Evolutionary conservation across 2,329 filamentous ascomycete genomes (phyloP).

Genomic region (Phoma sp.): DNA sequence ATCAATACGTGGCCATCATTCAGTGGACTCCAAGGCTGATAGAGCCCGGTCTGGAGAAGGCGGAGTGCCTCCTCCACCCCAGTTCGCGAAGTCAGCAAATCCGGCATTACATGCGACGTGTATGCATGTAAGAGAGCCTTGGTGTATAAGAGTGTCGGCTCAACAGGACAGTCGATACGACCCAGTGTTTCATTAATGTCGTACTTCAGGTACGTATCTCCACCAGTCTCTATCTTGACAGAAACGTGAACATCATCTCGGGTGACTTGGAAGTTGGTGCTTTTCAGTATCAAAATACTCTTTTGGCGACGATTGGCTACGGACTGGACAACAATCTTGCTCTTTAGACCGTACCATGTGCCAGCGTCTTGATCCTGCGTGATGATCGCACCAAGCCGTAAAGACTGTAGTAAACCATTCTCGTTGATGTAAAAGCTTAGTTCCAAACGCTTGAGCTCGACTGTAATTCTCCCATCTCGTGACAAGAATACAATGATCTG

Average conservation of each 20-base stretch:
- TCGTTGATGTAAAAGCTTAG: conserved; percentile 62
- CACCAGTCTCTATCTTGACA: conserved; percentile 48
- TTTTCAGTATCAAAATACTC: conserved; percentile 51
- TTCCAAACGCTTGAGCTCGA: conserved; percentile 63
- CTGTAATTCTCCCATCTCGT: conserved; percentile 35
- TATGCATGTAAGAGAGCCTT: conserved; percentile 68
- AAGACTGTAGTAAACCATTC: conserved; percentile 54
- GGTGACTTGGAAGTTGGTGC: neutral
- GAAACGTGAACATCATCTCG: conserved; percentile 52
- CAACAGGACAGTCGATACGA: conserved; percentile 64
- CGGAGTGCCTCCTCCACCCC: conserved; percentile 67
- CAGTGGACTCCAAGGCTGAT: conserved; percentile 50
- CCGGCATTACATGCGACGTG: conserved; percentile 66
- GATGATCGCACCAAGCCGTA: conserved; percentile 60
- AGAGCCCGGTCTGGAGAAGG: conserved; percentile 58
- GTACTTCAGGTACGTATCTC: conserved; percentile 57
- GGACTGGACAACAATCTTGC: conserved; percentile 65
- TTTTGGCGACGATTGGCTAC: conserved; percentile 42
- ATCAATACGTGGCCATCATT: neutral
- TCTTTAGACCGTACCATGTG: conserved; percentile 65
- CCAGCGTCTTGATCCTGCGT: conserved; percentile 66
- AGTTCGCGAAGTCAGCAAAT: conserved; percentile 65
- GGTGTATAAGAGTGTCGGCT: conserved; percentile 62
- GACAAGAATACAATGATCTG: conserved; percentile 60
- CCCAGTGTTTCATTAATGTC: conserved; percentile 63